Percentiles rank a stretch among this genome's conserved stretches.
These are phyloP conservation scores for Phytophthora constricta DNA, from an alignment of 352 stramenopile species.

Conservation along the genomic window DNA sequence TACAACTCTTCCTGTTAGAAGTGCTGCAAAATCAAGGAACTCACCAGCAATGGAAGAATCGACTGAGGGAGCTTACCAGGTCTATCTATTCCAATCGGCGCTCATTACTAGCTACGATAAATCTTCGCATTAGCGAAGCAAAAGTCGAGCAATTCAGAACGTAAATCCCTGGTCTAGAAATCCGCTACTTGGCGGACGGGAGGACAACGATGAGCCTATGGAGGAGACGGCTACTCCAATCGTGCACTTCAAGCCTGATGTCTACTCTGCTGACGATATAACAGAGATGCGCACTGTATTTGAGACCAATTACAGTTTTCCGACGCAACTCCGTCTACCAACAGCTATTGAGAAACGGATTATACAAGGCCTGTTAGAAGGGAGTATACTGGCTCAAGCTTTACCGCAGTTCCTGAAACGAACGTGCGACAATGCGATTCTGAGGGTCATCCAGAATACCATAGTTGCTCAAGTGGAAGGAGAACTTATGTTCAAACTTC, in stretches of 20 bases:
- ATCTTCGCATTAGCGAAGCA: not conserved
- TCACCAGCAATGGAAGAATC: not conserved
- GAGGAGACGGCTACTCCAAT: not conserved
- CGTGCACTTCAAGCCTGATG: not conserved
- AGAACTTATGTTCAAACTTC: not conserved
- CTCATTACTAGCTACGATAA: not conserved
- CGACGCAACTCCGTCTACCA: not conserved
- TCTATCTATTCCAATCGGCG: not conserved
- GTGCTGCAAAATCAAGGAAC: not conserved
- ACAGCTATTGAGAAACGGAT: not conserved
- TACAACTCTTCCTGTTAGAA: too few relatives aligned
- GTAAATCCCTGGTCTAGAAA: not conserved
- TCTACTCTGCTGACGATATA: conserved; percentile 1
- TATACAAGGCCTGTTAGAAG: conserved; percentile 4
- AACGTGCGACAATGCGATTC: not conserved
- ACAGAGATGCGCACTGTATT: not conserved
- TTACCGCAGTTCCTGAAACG: conserved; percentile 5
- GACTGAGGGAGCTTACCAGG: not conserved
- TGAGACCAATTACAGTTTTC: not conserved
- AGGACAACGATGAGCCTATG: not conserved
- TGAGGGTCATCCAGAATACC: conserved; percentile 7
- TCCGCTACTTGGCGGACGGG: not conserved
- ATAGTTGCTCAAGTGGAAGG: conserved; percentile 7
- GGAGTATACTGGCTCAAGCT: conserved; percentile 1
- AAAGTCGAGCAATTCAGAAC: not conserved